Conservation (phyloP, 768 basidiomycete genomes). For the Leccinum arenicola region DNA sequence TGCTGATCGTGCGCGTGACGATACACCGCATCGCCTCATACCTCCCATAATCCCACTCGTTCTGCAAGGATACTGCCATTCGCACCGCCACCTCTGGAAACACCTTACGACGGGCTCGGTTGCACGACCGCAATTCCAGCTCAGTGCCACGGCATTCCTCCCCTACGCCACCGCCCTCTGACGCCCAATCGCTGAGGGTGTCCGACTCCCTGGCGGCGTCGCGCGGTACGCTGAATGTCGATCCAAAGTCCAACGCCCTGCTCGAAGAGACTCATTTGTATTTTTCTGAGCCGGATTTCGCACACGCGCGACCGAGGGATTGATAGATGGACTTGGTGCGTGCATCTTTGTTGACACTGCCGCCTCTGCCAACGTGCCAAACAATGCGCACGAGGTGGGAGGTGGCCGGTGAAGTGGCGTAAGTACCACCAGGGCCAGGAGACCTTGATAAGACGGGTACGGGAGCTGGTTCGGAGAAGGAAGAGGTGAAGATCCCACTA, state of each 20-base stretch:
- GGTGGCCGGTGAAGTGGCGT: background rate
- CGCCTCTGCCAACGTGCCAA: slow-evolving; percentile 7
- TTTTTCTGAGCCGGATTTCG: slow-evolving; percentile 67
- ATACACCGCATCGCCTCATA: slow-evolving; percentile 31
- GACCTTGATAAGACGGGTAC: too few relatives aligned
- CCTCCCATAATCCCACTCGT: too few relatives aligned
- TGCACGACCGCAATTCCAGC: slow-evolving; percentile 19
- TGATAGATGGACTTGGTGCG: too few relatives aligned
- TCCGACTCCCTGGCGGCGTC: slow-evolving; percentile 4
- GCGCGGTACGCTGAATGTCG: slow-evolving; percentile 4
- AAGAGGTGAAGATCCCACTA: too few relatives aligned
- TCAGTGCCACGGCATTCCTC: slow-evolving; percentile 11
- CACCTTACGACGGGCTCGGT: slow-evolving; percentile 5
- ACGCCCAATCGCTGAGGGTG: too few relatives aligned
- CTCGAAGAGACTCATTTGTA: slow-evolving; percentile 66
- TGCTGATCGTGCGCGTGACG: slow-evolving; percentile 50
- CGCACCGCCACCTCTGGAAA: background rate
- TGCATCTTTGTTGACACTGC: slow-evolving; percentile 51
- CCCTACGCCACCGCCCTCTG: slow-evolving; percentile 9
- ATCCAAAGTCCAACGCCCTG: slow-evolving; percentile 53
- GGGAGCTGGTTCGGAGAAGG: too few relatives aligned
- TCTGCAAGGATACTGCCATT: too few relatives aligned
- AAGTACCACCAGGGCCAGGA: too few relatives aligned
- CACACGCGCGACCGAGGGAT: slow-evolving; percentile 23
- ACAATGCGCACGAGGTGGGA: background rate